Evolutionary conservation across 2,329 filamentous ascomycete genomes (phyloP), one percentile per base, ranked within the genome.

Genomic region (Eutypella sp.): DNA sequence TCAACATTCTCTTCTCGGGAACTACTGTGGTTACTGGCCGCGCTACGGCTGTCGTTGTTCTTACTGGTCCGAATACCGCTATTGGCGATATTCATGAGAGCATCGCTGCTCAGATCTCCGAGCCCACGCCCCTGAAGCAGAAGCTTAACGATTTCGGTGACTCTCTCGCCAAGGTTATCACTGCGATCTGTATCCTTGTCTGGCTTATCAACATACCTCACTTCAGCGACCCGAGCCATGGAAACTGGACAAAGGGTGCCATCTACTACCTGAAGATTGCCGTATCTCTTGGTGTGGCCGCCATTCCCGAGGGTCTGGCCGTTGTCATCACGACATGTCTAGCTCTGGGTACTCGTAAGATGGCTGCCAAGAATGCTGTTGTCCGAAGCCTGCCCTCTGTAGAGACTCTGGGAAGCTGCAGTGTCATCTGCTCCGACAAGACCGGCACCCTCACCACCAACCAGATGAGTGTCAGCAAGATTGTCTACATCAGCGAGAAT

Each of bases 221-320:
- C 73, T 99, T 99, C 76, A 93, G 82, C 62, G 93, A 99, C 61
- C 89, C 91, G 23, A 86, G 87, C 54, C 92, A 96, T 59, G 93
- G 93, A 59, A 87, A 82, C 67, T 96, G 90, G 85, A 81, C 89
- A 53, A 99, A 97, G 75, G 93, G 93, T 49, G 93, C 93, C 48
- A 97, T 99, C 62, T 99, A 99, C 78, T 99, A 99, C 69, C 82
- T 99, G 60, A 99, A 99, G 78, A 99, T 99, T 64, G 93, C 93
- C 36, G 95, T 99, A 36, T 99, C 93, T 41, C 86, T 99, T 31
- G 95, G 93, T 68, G 93, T 99, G 36, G 93, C 93, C 40, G 93
- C 95, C 55, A 99, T 99, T 62, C 93, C 93, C 0, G 93, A 99
- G 72, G 93, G 95, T 67, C 79, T 99, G 39, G 93, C 93, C 25